A percentile compares a stretch with the other conserved stretches of the same genome.
Conservation (phyloP, 164 flowering plant genomes). For the Nymphaea thermarum region DNA sequence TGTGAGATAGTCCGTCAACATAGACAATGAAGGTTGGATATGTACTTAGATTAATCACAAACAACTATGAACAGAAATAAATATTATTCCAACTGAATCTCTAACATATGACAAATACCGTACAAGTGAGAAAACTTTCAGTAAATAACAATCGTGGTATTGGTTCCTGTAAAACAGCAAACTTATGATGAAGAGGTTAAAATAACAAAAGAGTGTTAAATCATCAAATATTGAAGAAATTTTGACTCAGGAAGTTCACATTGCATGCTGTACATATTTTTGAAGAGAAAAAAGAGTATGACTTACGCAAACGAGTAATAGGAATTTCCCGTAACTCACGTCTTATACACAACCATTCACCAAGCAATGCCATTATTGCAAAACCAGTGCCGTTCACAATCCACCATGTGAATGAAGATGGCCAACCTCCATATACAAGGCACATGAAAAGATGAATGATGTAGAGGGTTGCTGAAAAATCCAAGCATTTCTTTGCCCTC, state of each 20-base stretch:
- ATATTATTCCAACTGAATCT: too few species aligned
- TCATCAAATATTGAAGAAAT: background rate
- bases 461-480: slow-evolving; percentile 81
- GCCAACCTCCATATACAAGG: slow-evolving; percentile 92
- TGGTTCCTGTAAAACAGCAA: too few species aligned
- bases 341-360: slow-evolving; percentile 77
- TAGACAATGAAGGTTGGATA: too few species aligned
- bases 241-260: background rate
- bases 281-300: background rate
- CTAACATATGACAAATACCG: too few species aligned
- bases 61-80: too few species aligned
- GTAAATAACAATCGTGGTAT: too few species aligned
- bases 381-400: slow-evolving; percentile 73
- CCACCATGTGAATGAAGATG: slow-evolving; percentile 96
- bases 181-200: too few species aligned
- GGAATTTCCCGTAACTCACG: slow-evolving; percentile 84
- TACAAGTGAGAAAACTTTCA: too few species aligned
- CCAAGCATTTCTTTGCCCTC: slow-evolving; percentile 89
- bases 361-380: slow-evolving; percentile 81
- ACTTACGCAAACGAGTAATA: slow-evolving; percentile 46
- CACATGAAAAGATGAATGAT: slow-evolving; percentile 77
- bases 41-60: too few species aligned
- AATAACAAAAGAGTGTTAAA: background rate
- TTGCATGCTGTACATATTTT: background rate
- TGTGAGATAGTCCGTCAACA: too few species aligned